A percentile compares a stretch with the other conserved stretches of the same genome.
Evolutionary conservation across 208 protist species (phyloP).

Genomic region (Acanthamoeba culbertsoni): DNA sequence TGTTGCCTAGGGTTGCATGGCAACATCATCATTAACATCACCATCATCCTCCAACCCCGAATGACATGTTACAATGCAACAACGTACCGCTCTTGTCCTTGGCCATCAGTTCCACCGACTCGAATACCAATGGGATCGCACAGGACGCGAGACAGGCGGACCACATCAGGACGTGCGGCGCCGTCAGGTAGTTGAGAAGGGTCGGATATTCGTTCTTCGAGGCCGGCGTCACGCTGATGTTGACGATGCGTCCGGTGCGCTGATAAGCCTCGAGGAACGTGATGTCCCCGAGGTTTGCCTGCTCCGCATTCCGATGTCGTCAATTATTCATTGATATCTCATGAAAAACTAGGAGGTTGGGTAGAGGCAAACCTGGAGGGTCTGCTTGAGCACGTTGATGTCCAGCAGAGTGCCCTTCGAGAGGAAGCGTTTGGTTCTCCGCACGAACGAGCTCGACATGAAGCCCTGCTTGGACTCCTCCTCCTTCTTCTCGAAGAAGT

Average conservation of each 20-base stretch:
- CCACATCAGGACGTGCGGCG: constrained; percentile 75
- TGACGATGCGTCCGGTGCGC: constrained; percentile 71
- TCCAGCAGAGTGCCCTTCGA: constrained; percentile 58
- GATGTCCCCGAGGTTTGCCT: constrained; percentile 56
- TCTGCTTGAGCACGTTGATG: constrained; percentile 12
- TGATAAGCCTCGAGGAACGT: constrained; percentile 71
- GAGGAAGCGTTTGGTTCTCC: constrained; percentile 19
- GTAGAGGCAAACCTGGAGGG: constrained; percentile 56
- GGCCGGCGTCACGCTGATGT: constrained; percentile 67
- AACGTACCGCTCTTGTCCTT: constrained; percentile 19
- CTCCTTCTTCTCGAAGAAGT: neutral
- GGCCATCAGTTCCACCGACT: constrained; percentile 70
- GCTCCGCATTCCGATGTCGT: neutral
- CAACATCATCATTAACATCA: neutral
- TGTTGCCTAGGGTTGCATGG: neutral
- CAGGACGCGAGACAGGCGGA: constrained; percentile 66
- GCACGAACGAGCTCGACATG: neutral
- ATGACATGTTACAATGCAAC: neutral
- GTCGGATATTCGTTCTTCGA: constrained; percentile 52
- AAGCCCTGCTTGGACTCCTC: neutral
- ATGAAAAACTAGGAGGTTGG: neutral
- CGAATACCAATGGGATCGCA: constrained; percentile 64
- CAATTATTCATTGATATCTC: neutral
- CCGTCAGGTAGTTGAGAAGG: constrained; percentile 79
- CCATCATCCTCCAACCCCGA: no score